Evolutionary conservation across 441 rosid species (phyloP), one percentile per base, ranked within the genome.

Genomic region (Euphorbia schlechtendalii): DNA sequence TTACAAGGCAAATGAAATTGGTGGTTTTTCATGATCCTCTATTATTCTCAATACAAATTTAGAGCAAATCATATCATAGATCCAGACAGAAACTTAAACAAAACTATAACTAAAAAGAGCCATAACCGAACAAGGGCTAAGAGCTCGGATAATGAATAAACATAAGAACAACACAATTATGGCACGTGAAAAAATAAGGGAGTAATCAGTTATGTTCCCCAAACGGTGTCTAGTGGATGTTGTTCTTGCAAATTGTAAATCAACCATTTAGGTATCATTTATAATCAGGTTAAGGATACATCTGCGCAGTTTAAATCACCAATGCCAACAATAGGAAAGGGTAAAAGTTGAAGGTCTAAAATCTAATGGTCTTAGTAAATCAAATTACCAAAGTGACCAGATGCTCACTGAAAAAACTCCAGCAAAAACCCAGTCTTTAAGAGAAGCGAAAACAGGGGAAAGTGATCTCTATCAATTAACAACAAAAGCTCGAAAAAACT

Each of bases 401-500:
- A 57, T 13, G 55, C 40, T 55, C 28, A 46, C 52, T 56, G 28
- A 18, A 30, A 24, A 62, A 30, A 30, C 34, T 32, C 34, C 34
- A 32, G 34, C 3, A 6, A 32, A 32, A 32, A 9, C 45, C 11
- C 11, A 40, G 45, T 40, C 45, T 32, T n/a, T 9, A 36, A 36
- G 40, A 12, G 9, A 5, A 40, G 1, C 7, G 14, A 9, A 5
- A 41, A 49, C 30, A 22, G 32, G 52, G 28, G 6, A 36, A 1
- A n/a, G 36, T 22, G 56, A 36, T 3, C 36, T 15, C 46, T 48
- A 34, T 4, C 40, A 67, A 60, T 46, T 51, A 27, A 20, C 10
- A 20, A 56, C 25, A 51, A 67, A 56, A 58, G 49, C 72, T 69
- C 67, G 68, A 62, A 45, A 41, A 55, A 52, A 60, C 62, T 63